Conservation (phyloP, 1,139 yeast genomes). For the Yamadazyma trypodendri region DNA sequence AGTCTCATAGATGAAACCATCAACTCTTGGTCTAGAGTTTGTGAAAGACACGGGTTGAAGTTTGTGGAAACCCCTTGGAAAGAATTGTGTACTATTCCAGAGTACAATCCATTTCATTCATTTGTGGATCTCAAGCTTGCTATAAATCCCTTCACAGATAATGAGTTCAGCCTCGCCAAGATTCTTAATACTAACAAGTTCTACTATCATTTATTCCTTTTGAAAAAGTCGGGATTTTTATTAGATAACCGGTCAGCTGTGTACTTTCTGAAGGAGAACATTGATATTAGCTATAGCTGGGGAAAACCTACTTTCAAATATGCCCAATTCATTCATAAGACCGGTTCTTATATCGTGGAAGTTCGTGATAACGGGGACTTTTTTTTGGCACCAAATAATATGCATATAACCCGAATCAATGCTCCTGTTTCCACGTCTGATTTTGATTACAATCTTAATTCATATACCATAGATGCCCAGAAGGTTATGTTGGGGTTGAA, state of each 20-base stretch:
- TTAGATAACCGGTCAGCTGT: constrained; percentile 78
- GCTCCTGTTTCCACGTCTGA: constrained; percentile 17
- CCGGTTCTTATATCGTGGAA: constrained; percentile 90
- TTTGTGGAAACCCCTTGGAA: constrained; percentile 93
- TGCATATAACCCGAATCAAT: constrained; percentile 66
- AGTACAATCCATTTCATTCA: constrained; percentile 83
- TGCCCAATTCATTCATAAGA: constrained; percentile 85
- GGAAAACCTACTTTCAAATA: constrained; percentile 80
- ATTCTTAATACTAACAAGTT: constrained; percentile 48
- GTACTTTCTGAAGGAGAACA: constrained; percentile 52
- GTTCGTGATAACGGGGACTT: constrained; percentile 78
- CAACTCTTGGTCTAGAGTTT: constrained; percentile 73
- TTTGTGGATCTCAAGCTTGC: constrained; percentile 66
- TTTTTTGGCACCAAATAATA: constrained; percentile 77
- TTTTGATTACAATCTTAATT: constrained; percentile 23
- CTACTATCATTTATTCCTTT: constrained; percentile 62
- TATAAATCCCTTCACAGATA: constrained; percentile 65
- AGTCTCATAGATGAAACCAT: constrained; percentile 88
- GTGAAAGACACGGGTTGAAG: constrained; percentile 82
- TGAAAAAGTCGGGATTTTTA: constrained; percentile 70
- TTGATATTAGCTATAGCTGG: constrained; percentile 80
- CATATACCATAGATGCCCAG: constrained; percentile 58
- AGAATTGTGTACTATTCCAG: constrained; percentile 76
- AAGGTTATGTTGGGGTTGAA: constrained; percentile 69
- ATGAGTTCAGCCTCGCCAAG: constrained; percentile 53